These are phyloP conservation scores for Zarea fungicola DNA, from an alignment of 2,329 filamentous ascomycete genomes.

Conservation along the genomic window DNA sequence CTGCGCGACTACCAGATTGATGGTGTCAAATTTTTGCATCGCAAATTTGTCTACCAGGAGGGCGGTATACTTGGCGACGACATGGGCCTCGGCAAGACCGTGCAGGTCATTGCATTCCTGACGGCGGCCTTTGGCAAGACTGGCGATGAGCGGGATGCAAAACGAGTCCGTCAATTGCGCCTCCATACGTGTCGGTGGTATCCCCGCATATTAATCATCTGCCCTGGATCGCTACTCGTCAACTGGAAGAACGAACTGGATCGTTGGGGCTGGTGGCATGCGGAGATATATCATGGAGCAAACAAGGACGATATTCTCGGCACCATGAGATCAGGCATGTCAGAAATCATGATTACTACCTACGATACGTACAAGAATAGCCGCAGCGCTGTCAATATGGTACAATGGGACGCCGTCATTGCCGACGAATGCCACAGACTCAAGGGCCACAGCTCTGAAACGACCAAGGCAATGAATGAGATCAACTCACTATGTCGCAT, in stretches of 20 bases:
- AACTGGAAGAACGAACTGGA: conserved; percentile 88
- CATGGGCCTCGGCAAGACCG: conserved; percentile 96
- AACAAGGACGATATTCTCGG: conserved; percentile 64
- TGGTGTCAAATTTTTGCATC: conserved; percentile 79
- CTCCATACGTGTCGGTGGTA: conserved; percentile 66
- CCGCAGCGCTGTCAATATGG: conserved; percentile 67
- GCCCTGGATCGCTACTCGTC: conserved; percentile 78
- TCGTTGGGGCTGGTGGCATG: conserved; percentile 94
- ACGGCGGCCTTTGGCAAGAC: conserved; percentile 92
- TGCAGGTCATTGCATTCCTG: conserved; percentile 90
- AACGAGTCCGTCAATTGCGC: conserved; percentile 82
- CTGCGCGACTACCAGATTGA: conserved; percentile 86
- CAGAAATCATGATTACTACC: conserved; percentile 92
- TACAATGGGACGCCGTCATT: conserved; percentile 90
- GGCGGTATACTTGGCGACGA: conserved; percentile 92
- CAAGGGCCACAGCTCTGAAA: conserved; percentile 73
- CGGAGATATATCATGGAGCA: conserved; percentile 72
- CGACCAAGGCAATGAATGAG: conserved; percentile 81
- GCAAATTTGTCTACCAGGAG: conserved; percentile 83
- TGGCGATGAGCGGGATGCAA: conserved; percentile 76
- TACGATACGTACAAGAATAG: conserved; percentile 86
- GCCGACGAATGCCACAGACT: conserved; percentile 91
- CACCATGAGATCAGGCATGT: conserved; percentile 66
- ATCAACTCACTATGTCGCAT: conserved; percentile 90
- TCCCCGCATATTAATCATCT: conserved; percentile 71